Conservation (phyloP, 164 flowering plant species). For the Nymphaea thermarum region DNA sequence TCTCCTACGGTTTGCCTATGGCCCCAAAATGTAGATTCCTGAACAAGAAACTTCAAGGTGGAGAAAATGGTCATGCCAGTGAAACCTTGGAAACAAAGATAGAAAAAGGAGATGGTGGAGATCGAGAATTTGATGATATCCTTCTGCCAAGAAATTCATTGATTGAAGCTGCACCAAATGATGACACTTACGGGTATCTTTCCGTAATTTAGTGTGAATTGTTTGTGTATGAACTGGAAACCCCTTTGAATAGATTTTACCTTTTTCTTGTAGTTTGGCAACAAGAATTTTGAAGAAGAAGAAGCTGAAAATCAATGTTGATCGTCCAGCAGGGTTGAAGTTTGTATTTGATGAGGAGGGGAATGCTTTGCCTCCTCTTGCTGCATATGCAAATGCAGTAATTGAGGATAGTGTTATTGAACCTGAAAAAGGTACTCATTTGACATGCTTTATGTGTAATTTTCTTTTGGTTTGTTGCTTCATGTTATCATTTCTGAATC, state of each 20-base stretch:
- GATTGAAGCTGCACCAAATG: slow-evolving; percentile 15
- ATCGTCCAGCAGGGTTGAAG: slow-evolving; percentile 70
- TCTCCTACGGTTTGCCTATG: slow-evolving; percentile 78
- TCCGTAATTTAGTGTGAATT: slow-evolving; percentile 5
- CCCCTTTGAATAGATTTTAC: not conserved
- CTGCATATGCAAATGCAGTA: slow-evolving; percentile 37
- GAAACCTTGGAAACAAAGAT: slow-evolving; percentile 2
- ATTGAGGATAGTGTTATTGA: slow-evolving; percentile 17
- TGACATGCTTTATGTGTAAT: not conserved
- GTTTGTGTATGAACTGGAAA: not conserved
- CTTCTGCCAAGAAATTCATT: slow-evolving; percentile 22
- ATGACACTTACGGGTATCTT: slow-evolving; percentile 18
- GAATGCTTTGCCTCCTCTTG: slow-evolving; percentile 62
- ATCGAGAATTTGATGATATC: slow-evolving; percentile 21
- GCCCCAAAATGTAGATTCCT: slow-evolving; percentile 72
- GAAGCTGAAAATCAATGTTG: slow-evolving; percentile 75
- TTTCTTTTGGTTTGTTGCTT: not conserved
- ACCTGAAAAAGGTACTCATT: slow-evolving; percentile 46
- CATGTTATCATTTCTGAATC: not conserved
- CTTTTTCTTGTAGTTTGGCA: slow-evolving; percentile 24
- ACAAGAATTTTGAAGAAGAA: slow-evolving; percentile 68
- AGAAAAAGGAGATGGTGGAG: slow-evolving; percentile 1
- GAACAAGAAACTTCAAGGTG: slow-evolving; percentile 24
- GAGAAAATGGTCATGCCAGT: slow-evolving; percentile 11
- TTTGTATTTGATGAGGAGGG: slow-evolving; percentile 84